Evolutionary conservation across 306 rosid species (phyloP).

Genomic region (Vicia villosa): DNA sequence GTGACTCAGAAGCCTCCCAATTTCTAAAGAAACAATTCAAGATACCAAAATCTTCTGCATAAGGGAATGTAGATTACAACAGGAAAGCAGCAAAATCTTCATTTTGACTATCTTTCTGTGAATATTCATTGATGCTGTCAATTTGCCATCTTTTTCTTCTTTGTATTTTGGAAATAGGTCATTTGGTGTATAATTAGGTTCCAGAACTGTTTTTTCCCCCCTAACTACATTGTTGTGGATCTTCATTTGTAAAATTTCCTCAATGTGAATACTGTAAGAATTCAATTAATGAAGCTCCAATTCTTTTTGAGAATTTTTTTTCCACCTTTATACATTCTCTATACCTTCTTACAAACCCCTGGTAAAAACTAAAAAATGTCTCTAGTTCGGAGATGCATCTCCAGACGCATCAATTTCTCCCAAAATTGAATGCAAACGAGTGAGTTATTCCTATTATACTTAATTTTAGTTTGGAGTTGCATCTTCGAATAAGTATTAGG

Average conservation of each 20-base stretch:
- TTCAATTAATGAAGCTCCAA: slow-evolving; percentile 26
- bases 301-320: too few species aligned
- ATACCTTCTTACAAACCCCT: too few species aligned
- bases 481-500: too few species aligned
- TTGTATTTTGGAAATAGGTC: slow-evolving; percentile 25
- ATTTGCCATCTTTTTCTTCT: background rate
- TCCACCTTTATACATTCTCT: too few species aligned
- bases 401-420: too few species aligned
- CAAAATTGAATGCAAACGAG: too few species aligned
- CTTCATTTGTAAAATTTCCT: slow-evolving; percentile 42
- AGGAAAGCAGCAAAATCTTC: slow-evolving; percentile 37
- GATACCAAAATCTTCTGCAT: slow-evolving; percentile 77
- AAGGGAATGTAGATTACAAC: slow-evolving; percentile 38
- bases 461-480: too few species aligned
- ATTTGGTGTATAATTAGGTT: slow-evolving; percentile 35
- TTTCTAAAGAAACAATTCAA: slow-evolving; percentile 95
- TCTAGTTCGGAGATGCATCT: too few species aligned
- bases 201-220: slow-evolving; percentile 1
- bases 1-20: slow-evolving; percentile 87
- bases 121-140: slow-evolving; percentile 37
- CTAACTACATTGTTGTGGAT: slow-evolving; percentile 6
- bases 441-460: too few species aligned
- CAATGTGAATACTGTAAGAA: slow-evolving; percentile 45
- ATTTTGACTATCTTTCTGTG: slow-evolving; percentile 40
- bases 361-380: too few species aligned